Evolutionary conservation across 2,329 filamentous ascomycete genomes (phyloP), one percentile per base, ranked within the genome.

Genomic region (Fusarium burgessii): DNA sequence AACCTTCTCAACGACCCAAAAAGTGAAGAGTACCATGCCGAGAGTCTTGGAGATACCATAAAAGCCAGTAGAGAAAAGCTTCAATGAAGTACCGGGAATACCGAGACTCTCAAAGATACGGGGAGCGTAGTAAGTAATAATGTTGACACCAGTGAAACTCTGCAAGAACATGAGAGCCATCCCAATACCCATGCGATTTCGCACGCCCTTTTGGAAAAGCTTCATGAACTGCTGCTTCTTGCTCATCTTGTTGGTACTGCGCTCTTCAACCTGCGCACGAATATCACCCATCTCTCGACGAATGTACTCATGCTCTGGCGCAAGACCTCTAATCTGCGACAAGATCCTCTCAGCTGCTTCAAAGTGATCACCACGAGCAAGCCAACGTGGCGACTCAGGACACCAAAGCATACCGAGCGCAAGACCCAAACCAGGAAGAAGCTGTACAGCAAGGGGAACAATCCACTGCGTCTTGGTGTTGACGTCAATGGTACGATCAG

Each of bases 341-440:
- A 84, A 76, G 1, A 82, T 77, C 8, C 33, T 61, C 11, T 75
- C 71, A 3, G 77, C 79, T 25, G 84, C 82, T 45, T 90, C 88
- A 83, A 87, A 89, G 61, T 84, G 81, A 68, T 90, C 88, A 64
- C 86, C 82, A 62, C 86, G 85, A 12, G 88, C 88, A 4, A 90
- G 82, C 84, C 85, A 90, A 40, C 89, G 85, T 9, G 88, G 88
- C 1, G 87, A 89, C 73, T 90, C 88, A 45, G 87, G 86, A 80
- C 87, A 89, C 69, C 89, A 80, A 15, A 86, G 76, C 82, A 90
- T 90, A 70, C 85, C 85, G 38, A 81, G 58, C 50, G 87, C 81
- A 23, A 91, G 84, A 32, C 89, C 80, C 6, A 86, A 74, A 3
- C 88, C 87, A 0, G 88, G 88, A 4, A 89, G 79, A 35, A 84